Evolutionary conservation across 2,329 filamentous ascomycete genomes (phyloP), one percentile per base, ranked within the genome.

Genomic region (Onygenales sp.): DNA sequence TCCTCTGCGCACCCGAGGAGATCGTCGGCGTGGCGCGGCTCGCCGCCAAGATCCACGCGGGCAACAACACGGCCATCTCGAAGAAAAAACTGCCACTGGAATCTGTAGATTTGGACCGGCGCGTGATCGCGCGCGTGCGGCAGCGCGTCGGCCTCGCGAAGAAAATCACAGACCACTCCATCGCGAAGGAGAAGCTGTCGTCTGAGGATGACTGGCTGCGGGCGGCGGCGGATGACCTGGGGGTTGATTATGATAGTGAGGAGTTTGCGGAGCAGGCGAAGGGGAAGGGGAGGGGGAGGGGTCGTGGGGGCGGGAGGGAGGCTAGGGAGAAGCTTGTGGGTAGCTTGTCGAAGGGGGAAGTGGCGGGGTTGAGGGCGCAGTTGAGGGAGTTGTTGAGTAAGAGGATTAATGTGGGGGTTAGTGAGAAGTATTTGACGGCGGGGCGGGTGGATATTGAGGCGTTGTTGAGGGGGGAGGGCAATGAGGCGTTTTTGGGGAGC

Each of bases 1-100:
- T 98, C 4, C 83, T 98, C 51, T 97, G 93, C 65, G 84, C 86
- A 0, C 92, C 93, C 0, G 92, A 97, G 55, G 93, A 98, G 73
- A 89, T 95, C 1, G 79, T 84, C 2, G 87, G 89, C 0, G 92
- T 92, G 3, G 81, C 88, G 6, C 80, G 92, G 14, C 79, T 98
- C 0, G 85, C 94, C 1, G 85, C 85, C 34, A 95, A 96, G 68
- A 88, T 98, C 0, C 93, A 97, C 67, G 83, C 85, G 1, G 69
- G 76, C 56, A 54, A 63, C 66, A 69, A 70, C 42, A 71, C 69
- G n/a, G 66, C 69, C 2, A 69, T 67, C 52, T 56, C 61, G 21
- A 67, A 69, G 51, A 75, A 78, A 11, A 84, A 85, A 63, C 83
- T 86, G 59, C 88, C 95, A 52, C 62, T 73, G 2, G 69, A 73